phyloP scores from a whole-genome alignment of 192 early-diverging fungal species.

The Dispira simplex region DNA sequence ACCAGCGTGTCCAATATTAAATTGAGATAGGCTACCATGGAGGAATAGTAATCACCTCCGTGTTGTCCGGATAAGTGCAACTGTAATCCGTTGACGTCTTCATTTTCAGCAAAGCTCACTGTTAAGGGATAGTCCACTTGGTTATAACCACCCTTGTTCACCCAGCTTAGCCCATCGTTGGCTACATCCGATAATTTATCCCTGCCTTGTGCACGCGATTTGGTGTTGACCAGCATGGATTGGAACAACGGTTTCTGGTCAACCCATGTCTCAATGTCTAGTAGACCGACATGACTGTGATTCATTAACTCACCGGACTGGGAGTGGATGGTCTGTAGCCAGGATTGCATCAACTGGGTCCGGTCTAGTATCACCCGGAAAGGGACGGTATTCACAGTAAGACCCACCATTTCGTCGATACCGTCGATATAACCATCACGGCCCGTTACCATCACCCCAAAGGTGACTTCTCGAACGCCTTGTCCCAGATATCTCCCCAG shows the following conservation, averaged over 20 bases:
- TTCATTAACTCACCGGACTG: background rate
- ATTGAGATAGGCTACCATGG: background rate
- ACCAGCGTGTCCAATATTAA: background rate
- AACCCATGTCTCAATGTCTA: slow-evolving; percentile 4
- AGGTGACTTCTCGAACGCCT: background rate
- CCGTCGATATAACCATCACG: background rate
- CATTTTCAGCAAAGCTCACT: background rate
- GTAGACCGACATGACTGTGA: background rate
- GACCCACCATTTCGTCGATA: slow-evolving; percentile 8
- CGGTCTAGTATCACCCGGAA: background rate
- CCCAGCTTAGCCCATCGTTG: background rate
- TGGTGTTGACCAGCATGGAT: slow-evolving; percentile 1
- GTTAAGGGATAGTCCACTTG: slow-evolving; percentile 3
- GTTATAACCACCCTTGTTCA: background rate
- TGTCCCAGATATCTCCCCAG: background rate
- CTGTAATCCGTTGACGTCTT: background rate
- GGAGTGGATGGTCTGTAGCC: background rate
- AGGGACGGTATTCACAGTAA: slow-evolving; percentile 3
- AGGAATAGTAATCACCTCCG: background rate
- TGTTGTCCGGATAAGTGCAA: background rate
- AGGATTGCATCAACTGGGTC: background rate
- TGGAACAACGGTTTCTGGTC: background rate
- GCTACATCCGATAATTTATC: background rate
- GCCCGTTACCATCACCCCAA: slow-evolving; percentile 6
- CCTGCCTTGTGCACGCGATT: background rate